phyloP scores from a whole-genome alignment of 164 flowering plant genomes.

The Vitis rupestris region DNA sequence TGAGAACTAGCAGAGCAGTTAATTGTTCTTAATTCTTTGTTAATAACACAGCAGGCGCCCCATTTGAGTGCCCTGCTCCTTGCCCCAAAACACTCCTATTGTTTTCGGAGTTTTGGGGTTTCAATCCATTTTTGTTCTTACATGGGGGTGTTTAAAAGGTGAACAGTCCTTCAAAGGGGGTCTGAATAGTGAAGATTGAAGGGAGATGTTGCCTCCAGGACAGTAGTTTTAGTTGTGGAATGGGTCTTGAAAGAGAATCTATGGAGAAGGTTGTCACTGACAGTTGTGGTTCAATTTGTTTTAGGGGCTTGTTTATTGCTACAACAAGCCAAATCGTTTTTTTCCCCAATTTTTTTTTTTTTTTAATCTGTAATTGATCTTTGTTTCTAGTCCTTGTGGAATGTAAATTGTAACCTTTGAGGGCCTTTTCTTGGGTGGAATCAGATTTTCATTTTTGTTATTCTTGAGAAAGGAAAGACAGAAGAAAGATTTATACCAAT shows the following conservation, averaged over 20 bases:
- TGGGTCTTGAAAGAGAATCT: slow-evolving; percentile 3
- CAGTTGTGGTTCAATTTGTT: slow-evolving; percentile 9
- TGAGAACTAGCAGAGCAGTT: slow-evolving; percentile 21
- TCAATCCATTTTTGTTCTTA: slow-evolving; percentile 6
- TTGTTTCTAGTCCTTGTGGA: slow-evolving; percentile 17
- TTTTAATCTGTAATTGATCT: slow-evolving; percentile 21
- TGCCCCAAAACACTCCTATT: slow-evolving; percentile 3
- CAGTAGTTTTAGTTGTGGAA: neutral
- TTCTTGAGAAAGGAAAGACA: no score
- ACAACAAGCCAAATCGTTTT: slow-evolving; percentile 23
- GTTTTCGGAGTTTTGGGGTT: neutral
- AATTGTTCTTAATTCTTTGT: slow-evolving; percentile 44
- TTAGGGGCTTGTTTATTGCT: slow-evolving; percentile 25
- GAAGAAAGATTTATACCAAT: no score
- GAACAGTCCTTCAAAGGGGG: neutral
- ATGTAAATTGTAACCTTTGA: slow-evolving; percentile 38
- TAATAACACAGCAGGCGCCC: slow-evolving; percentile 41
- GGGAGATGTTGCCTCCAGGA: neutral
- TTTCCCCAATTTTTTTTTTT: slow-evolving; percentile 6
- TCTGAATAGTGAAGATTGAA: neutral
- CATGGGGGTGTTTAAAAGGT: neutral
- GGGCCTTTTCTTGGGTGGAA: slow-evolving; percentile 3
- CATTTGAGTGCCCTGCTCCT: slow-evolving; percentile 25
- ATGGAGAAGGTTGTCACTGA: slow-evolving; percentile 8
- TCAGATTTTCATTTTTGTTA: slow-evolving; percentile 4